These are phyloP conservation scores for Mesembryanthemum crystallinum DNA, from an alignment of 148 eudicot species.

Conservation along the genomic window DNA sequence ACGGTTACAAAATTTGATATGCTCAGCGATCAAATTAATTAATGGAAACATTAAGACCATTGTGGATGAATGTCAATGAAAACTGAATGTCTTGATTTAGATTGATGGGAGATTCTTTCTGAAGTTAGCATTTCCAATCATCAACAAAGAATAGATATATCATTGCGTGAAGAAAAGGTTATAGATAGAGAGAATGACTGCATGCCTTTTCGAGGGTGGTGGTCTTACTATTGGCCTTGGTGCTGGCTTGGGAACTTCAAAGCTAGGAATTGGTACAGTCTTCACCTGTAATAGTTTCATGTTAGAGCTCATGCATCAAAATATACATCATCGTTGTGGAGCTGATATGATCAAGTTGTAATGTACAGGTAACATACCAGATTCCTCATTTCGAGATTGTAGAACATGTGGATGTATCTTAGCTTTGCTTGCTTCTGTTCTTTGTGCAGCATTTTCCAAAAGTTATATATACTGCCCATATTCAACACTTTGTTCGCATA, in stretches of 20 bases:
- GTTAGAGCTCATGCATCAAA: constrained; percentile 12
- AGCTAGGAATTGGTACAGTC: constrained; percentile 39
- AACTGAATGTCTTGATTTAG: neutral
- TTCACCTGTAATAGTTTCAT: constrained; percentile 49
- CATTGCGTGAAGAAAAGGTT: constrained; percentile 14
- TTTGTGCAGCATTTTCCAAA: constrained; percentile 70
- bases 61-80: neutral
- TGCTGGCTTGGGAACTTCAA: constrained; percentile 44
- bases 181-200: constrained; percentile 20
- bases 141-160: neutral
- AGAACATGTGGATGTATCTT: constrained; percentile 80
- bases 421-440: constrained; percentile 80
- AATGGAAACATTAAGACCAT: neutral
- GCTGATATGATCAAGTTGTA: neutral
- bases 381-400: constrained; percentile 69
- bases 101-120: neutral
- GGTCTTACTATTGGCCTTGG: constrained; percentile 44
- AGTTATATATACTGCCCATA: constrained; percentile 73
- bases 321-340: constrained; percentile 10
- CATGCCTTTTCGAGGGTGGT: constrained; percentile 47
- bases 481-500: constrained; percentile 89
- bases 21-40: neutral
- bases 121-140: neutral
- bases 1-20: no score
- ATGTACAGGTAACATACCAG: constrained; percentile 40